A percentile compares a stretch with the other conserved stretches of the same genome.
These are phyloP conservation scores for Geotrichum ghanense DNA, from an alignment of 805 yeast genomes.

Conservation along the genomic window DNA sequence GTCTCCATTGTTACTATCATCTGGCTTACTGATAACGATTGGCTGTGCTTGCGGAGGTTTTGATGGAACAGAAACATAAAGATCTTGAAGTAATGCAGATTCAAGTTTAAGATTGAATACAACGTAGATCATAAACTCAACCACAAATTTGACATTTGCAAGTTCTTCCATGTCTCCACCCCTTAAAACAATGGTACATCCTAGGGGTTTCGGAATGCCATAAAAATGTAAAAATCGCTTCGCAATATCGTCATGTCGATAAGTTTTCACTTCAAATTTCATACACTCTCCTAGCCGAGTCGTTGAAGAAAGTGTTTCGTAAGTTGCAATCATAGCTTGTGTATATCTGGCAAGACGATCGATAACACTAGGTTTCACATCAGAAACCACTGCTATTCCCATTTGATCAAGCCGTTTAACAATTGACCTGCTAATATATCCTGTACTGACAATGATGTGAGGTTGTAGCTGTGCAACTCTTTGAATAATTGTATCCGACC, in stretches of 20 bases:
- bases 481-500: slow-evolving; percentile 66
- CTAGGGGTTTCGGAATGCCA: slow-evolving; percentile 63
- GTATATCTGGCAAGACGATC: slow-evolving; percentile 69
- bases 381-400: slow-evolving; percentile 70
- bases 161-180: slow-evolving; percentile 59
- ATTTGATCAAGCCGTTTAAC: slow-evolving; percentile 57
- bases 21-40: not conserved
- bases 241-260: slow-evolving; percentile 35
- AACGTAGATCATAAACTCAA: slow-evolving; percentile 70
- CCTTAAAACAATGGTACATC: slow-evolving; percentile 78
- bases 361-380: slow-evolving; percentile 72
- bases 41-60: slow-evolving; percentile 1
- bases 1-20: slow-evolving; percentile 13
- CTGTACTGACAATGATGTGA: slow-evolving; percentile 65
- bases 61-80: slow-evolving; percentile 37
- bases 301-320: slow-evolving; percentile 67
- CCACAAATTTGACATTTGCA: slow-evolving; percentile 59
- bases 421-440: slow-evolving; percentile 75
- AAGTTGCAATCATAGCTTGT: slow-evolving; percentile 73
- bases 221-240: slow-evolving; percentile 70
- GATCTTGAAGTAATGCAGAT: slow-evolving; percentile 59
- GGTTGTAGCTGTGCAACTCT: slow-evolving; percentile 70
- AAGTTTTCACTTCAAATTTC: slow-evolving; percentile 59
- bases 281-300: slow-evolving; percentile 70
- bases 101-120: slow-evolving; percentile 74